Evolutionary conservation across 2,329 filamentous ascomycete genomes (phyloP), one percentile per base, ranked within the genome.

Genomic region (Cadophora gregata): DNA sequence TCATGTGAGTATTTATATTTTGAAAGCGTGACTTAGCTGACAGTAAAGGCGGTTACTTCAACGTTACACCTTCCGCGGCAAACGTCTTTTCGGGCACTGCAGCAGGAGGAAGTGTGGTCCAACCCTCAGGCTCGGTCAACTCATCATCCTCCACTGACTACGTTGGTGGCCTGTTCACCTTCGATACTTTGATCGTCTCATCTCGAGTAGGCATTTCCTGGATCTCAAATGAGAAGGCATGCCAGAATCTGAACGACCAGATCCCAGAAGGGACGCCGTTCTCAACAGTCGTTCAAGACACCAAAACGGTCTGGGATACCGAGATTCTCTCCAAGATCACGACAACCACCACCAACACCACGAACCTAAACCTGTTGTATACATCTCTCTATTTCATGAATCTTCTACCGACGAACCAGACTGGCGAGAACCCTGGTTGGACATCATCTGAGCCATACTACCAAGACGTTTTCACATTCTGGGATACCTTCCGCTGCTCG

Each of bases 391-490:
- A 92, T 56, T 66, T 63, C 33, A 90, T 90, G 85, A 85, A 88
- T 66, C 77, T 92, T 16, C 84, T 91, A 42, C 89, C 89, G 0
- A 89, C 88, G 0, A 90, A 92, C 74, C 86, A 88, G 69, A 91
- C 88, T 0, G 88, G 88, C 0, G 90, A 92, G 74, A 92, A 92
- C 69, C 89, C 89, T 0, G 77, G 82, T 0, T 92, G 89, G 89
- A 75, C 79, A 1, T 88, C 86, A 1, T 73, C 74, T 0, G 89
- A 92, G 75, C 89, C 89, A 0, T 91, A 90, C 71, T 92, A 90
- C 73, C 88, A 91, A 68, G 89, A 92, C 64, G 85, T 89, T 14
- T 91, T 90, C 73, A 91, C 89, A 0, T 83, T 89, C 36, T 92
- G 90, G 89, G 84, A 86, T 73, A 62, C 80, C 19, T 82, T 90